phyloP scores from a whole-genome alignment of 2,329 filamentous ascomycete genomes.

The Talaromyces sp. region DNA sequence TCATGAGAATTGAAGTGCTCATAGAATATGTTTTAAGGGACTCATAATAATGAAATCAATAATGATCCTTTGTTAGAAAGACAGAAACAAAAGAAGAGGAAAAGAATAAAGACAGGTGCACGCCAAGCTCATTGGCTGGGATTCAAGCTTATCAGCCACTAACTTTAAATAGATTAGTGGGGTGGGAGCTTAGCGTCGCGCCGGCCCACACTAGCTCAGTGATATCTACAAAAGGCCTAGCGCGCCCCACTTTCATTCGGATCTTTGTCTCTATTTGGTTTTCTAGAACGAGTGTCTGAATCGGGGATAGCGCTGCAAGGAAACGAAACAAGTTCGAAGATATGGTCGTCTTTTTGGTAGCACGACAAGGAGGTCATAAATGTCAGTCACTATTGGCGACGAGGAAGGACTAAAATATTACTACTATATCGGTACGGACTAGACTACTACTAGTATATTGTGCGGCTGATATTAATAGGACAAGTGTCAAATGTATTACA shows the following conservation, averaged over 20 bases:
- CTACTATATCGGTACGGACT: too few relatives aligned
- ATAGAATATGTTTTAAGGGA: too few relatives aligned
- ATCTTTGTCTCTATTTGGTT: background rate
- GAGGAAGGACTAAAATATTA: too few relatives aligned
- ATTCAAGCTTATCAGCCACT: background rate
- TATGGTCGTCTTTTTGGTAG: background rate
- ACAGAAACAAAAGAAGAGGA: background rate
- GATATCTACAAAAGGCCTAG: background rate
- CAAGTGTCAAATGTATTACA: background rate
- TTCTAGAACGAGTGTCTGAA: background rate
- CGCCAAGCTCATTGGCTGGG: background rate
- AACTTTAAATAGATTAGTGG: background rate
- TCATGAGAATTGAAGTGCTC: too few relatives aligned
- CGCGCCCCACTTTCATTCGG: background rate
- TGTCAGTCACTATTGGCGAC: too few relatives aligned
- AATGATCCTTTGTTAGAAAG: background rate
- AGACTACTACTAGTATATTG: background rate
- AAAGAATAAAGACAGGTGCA: background rate
- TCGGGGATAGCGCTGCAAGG: too few relatives aligned
- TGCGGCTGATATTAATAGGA: background rate
- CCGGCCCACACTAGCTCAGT: background rate
- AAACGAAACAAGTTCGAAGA: background rate
- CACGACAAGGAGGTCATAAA: too few relatives aligned
- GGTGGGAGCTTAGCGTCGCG: background rate
- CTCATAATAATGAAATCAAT: background rate